A percentile compares a stretch with the other conserved stretches of the same genome.
Conservation (phyloP, 495 filamentous ascomycete genomes). For the Trichoderma reesei region DNA sequence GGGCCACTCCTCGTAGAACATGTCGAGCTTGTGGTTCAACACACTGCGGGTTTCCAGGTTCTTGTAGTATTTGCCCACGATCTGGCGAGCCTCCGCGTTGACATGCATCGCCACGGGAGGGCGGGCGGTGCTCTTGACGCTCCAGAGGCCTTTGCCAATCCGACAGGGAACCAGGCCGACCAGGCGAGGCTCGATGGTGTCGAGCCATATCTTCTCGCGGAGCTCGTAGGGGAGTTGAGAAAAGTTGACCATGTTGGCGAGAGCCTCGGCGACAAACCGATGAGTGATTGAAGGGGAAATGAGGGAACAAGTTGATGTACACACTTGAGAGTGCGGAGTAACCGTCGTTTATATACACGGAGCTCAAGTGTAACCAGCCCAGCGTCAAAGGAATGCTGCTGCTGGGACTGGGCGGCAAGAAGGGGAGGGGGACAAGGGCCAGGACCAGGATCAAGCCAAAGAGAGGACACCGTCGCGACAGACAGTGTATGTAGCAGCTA, state of each 20-base stretch:
- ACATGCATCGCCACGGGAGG: not conserved
- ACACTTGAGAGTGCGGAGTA: too few species aligned
- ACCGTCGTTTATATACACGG: too few species aligned
- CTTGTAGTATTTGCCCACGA: not conserved
- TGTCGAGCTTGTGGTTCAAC: not conserved
- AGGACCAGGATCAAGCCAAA: too few species aligned
- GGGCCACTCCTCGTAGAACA: not conserved
- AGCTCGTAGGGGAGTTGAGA: not conserved
- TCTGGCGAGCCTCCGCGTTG: not conserved
- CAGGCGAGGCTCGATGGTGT: slow-evolving; percentile 1
- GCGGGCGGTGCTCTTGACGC: not conserved
- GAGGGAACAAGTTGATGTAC: not conserved
- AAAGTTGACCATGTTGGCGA: not conserved
- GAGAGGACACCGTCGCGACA: too few species aligned
- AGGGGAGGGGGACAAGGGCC: too few species aligned
- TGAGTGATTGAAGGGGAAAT: not conserved
- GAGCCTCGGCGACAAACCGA: not conserved
- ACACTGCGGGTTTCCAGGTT: not conserved
- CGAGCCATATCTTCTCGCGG: slow-evolving; percentile 2
- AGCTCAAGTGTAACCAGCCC: too few species aligned
- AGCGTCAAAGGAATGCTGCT: too few species aligned
- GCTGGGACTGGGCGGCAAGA: too few species aligned
- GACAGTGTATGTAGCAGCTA: too few species aligned
- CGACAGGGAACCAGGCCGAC: not conserved
- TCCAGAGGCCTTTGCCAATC: not conserved